A percentile compares a stretch with the other conserved stretches of the same genome.
Conservation (phyloP, 176 grass and related monocot species). For the Oryza officinalis region DNA sequence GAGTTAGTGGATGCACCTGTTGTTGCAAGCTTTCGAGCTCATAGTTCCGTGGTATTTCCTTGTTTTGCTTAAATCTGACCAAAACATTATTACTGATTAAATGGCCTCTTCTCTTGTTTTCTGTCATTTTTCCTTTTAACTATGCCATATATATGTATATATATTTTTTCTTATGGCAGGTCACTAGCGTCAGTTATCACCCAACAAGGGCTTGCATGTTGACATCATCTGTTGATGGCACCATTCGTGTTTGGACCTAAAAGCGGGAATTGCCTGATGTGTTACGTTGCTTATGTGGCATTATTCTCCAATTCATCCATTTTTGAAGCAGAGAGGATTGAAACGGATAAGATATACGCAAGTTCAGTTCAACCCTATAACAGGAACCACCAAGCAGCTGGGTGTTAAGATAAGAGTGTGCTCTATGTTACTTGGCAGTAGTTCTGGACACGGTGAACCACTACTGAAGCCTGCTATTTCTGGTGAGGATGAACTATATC, state of each 20-base stretch:
- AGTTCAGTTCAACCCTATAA: no score
- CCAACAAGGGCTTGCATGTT: slow-evolving; percentile 84
- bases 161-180: slow-evolving; percentile 47
- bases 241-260: slow-evolving; percentile 77
- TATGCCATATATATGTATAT: not conserved
- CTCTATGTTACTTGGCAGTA: no score
- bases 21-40: slow-evolving; percentile 77
- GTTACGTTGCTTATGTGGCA: not conserved
- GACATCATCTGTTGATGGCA: slow-evolving; percentile 90
- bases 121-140: not conserved
- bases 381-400: no score
- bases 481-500: no score
- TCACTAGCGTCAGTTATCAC: slow-evolving; percentile 90
- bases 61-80: not conserved
- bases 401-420: no score
- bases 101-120: not conserved
- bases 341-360: no score
- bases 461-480: no score
- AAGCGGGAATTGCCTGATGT: not conserved
- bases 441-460: no score
- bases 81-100: not conserved
- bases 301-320: not conserved
- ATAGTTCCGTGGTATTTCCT: slow-evolving; percentile 83
- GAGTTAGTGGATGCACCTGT: slow-evolving; percentile 89
- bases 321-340: no score